These are phyloP conservation scores for Cyclanthera cordifolia DNA, from an alignment of 306 rosid genomes.

Conservation along the genomic window DNA sequence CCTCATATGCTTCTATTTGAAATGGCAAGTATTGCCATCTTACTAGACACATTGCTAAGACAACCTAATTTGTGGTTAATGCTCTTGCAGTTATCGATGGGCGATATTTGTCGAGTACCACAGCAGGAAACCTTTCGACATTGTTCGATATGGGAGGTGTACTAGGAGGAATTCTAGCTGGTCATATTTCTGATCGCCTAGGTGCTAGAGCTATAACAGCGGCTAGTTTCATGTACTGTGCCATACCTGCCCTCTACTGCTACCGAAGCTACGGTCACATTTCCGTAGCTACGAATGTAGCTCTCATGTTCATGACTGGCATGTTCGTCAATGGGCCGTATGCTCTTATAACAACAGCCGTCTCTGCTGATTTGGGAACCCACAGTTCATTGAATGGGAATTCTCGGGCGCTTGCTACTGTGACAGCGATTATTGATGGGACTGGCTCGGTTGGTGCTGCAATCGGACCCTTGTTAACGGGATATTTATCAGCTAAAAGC, in stretches of 20 bases:
- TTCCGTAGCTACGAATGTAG: conserved; percentile 44
- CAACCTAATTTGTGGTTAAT: neutral
- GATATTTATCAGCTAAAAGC: conserved; percentile 69
- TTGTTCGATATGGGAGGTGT: conserved; percentile 95
- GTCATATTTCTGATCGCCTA: conserved; percentile 79
- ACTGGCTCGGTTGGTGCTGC: conserved; percentile 98
- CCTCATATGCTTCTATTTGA: neutral
- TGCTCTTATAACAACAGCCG: conserved; percentile 94
- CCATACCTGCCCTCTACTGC: conserved; percentile 84
- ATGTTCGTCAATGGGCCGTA: conserved; percentile 94
- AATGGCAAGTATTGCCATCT: neutral
- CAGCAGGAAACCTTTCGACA: conserved; percentile 74
- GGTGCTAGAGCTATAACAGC: conserved; percentile 93
- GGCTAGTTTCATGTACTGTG: conserved; percentile 98
- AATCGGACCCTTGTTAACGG: conserved; percentile 76
- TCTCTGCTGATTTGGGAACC: conserved; percentile 95
- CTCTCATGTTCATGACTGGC: conserved; percentile 75
- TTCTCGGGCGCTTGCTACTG: conserved; percentile 89
- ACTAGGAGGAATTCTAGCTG: conserved; percentile 87
- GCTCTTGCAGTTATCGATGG: conserved; percentile 80
- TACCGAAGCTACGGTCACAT: conserved; percentile 62
- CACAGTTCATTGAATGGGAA: conserved; percentile 74
- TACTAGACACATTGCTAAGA: neutral
- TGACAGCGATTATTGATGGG: conserved; percentile 90
- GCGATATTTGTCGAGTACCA: conserved; percentile 51